Evolutionary conservation across 768 basidiomycete genomes (phyloP), one percentile per base, ranked within the genome.

Genomic region (Lyophyllum shimeji): DNA sequence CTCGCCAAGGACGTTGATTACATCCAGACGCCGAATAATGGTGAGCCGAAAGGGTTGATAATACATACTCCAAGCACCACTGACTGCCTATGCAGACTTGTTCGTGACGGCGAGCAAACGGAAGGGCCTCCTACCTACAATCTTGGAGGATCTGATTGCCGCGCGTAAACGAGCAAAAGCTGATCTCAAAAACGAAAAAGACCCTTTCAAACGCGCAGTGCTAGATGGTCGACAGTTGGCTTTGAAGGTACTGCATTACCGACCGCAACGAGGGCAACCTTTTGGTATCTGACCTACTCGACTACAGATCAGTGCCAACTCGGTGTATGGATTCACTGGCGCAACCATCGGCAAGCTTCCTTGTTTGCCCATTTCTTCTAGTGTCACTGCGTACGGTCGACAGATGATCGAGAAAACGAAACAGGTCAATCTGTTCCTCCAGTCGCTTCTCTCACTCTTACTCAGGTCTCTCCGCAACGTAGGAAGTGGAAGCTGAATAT

Each of bases 321-420:
- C 97, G 1, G 96, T 99, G 24, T 99, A 99, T 63, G 97, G 97
- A 24, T 98, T 99, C 69, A 98, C 97, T 6, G 97, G 97, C 37
- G 97, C 97, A 0, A 98, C 97, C 0, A 82, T 98, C 60, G 97
- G 97, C 53, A 98, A 98, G 71, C 76, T 99, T 15, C 95, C 97
- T 3, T 99, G 97, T 76, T 78, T 98, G 40, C 76, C 93, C 9
- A 99, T 99, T 59, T 98, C 97, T 13, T 98, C 95, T 1, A 95
- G 93, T 73, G 84, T 86, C 40, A 99, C 97, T 1, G 84, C 97
- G 0, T 99, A 97, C 70, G 97, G 97, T 63, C 93, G 97, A 55
- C 90, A 97, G 70, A 99, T 99, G 97, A 98, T 99, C 58, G 96
- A 98, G 70, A 87, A 85, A 68, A 99, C 97, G 1, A 98, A 95